phyloP scores from a whole-genome alignment of 2,329 filamentous ascomycete species.

The Clonostachys rosea region DNA sequence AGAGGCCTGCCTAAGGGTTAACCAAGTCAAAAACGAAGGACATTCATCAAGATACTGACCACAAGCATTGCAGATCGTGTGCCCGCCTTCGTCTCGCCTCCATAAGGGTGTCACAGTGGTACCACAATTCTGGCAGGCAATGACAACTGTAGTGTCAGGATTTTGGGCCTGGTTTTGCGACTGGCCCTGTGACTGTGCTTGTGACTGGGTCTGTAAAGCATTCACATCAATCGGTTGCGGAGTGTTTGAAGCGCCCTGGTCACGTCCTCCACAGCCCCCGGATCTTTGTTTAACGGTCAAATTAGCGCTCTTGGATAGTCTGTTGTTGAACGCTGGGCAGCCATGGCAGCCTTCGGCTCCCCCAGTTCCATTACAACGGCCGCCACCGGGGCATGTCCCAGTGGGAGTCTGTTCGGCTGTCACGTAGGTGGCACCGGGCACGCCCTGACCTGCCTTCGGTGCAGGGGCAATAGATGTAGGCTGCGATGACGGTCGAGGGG shows the following conservation, averaged over 20 bases:
- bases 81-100: constrained; percentile 88
- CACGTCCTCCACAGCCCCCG: constrained; percentile 20
- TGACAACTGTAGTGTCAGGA: constrained; percentile 45
- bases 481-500: constrained; percentile 20
- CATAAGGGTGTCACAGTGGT: constrained; percentile 96
- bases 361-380: constrained; percentile 92
- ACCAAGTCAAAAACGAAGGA: neutral
- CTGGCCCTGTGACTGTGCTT: neutral
- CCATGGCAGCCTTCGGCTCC: constrained; percentile 93
- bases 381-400: constrained; percentile 93
- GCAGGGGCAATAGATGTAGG: constrained; percentile 30
- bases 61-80: constrained; percentile 98
- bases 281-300: constrained; percentile 53
- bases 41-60: constrained; percentile 51
- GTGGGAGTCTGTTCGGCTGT: constrained; percentile 68
- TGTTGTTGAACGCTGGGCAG: constrained; percentile 96
- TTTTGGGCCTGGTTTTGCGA: constrained; percentile 15
- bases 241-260: constrained; percentile 6
- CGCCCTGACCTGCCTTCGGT: constrained; percentile 2
- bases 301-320: constrained; percentile 82
- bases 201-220: constrained; percentile 24
- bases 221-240: constrained; percentile 23
- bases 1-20: constrained; percentile 61
- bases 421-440: constrained; percentile 64
- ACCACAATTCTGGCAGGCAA: constrained; percentile 94